phyloP scores from a whole-genome alignment of 164 flowering plant genomes.

The Sedum album region DNA sequence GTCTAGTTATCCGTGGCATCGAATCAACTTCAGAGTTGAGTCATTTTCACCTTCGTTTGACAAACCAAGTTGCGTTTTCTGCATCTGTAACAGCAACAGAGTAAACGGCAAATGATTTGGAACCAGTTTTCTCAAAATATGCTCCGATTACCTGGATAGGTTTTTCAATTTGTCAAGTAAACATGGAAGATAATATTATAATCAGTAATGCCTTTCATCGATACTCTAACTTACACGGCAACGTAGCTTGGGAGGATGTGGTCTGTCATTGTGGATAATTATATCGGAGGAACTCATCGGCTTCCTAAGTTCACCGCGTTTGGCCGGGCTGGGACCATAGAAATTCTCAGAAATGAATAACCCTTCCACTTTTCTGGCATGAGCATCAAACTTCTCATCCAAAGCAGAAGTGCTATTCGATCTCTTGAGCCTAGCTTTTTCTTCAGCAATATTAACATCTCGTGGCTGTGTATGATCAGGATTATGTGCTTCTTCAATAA shows the following conservation, averaged over 20 bases:
- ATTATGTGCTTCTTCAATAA: conserved; percentile 16
- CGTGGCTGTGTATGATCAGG: conserved; percentile 14
- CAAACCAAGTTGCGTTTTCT: conserved; percentile 74
- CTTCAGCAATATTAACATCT: conserved; percentile 17
- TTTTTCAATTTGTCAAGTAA: background rate
- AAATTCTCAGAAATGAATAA: conserved; percentile 46
- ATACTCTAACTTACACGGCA: conserved; percentile 40
- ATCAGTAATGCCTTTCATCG: background rate
- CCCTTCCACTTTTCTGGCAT: conserved; percentile 22
- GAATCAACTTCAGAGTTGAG: background rate
- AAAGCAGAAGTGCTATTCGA: conserved; percentile 59
- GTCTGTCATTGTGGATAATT: conserved; percentile 28
- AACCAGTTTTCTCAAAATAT: conserved; percentile 79
- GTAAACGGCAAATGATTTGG: conserved; percentile 95
- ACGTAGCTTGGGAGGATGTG: conserved; percentile 39
- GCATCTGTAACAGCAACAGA: conserved; percentile 83
- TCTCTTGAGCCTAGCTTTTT: conserved; percentile 35
- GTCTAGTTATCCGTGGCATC: background rate
- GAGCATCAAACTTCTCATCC: conserved; percentile 14
- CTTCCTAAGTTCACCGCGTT: conserved; percentile 17
- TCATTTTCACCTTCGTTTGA: conserved; percentile 69
- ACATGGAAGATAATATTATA: background rate
- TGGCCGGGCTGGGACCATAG: conserved; percentile 33
- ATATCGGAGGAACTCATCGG: conserved; percentile 26
- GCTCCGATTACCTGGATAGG: conserved; percentile 81